These are phyloP conservation scores for Coemansia sp. DNA, from an alignment of 192 early-diverging fungal species.

Conservation along the genomic window DNA sequence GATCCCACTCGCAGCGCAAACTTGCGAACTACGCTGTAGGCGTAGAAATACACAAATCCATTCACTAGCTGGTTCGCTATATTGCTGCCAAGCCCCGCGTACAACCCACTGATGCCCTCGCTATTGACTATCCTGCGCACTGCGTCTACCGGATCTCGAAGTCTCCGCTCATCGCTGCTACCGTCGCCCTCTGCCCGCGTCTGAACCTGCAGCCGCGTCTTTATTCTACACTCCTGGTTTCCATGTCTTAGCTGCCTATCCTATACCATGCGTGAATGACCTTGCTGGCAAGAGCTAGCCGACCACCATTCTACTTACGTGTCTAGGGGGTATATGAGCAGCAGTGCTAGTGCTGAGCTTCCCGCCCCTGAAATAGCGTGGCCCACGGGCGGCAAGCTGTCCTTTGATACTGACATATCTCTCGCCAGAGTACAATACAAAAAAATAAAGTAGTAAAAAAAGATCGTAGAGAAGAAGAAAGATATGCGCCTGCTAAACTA, in stretches of 20 bases:
- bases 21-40: conserved; percentile 72
- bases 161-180: conserved; percentile 38
- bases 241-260: not conserved
- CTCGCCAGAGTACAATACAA: not conserved
- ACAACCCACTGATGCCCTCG: conserved; percentile 86
- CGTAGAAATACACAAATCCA: conserved; percentile 87
- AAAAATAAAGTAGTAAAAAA: not conserved
- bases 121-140: conserved; percentile 75
- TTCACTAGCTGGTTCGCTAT: conserved; percentile 74
- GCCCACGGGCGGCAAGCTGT: conserved; percentile 74
- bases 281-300: not conserved
- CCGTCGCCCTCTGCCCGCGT: conserved; percentile 50
- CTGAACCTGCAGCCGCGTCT: conserved; percentile 97
- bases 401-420: conserved; percentile 19
- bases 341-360: conserved; percentile 88
- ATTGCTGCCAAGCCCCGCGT: conserved; percentile 82
- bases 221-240: conserved; percentile 60
- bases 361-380: conserved; percentile 90
- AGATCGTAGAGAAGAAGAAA: conserved; percentile 10
- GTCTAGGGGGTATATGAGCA: conserved; percentile 92
- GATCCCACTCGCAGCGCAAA: conserved; percentile 27
- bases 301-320: conserved; percentile 38
- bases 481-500: not conserved
- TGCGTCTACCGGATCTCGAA: conserved; percentile 70
- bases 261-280: not conserved